Percentiles rank a stretch among this genome's conserved stretches.
phyloP scores from a whole-genome alignment of 306 rosid species.

The Coriaria nepalensis region DNA sequence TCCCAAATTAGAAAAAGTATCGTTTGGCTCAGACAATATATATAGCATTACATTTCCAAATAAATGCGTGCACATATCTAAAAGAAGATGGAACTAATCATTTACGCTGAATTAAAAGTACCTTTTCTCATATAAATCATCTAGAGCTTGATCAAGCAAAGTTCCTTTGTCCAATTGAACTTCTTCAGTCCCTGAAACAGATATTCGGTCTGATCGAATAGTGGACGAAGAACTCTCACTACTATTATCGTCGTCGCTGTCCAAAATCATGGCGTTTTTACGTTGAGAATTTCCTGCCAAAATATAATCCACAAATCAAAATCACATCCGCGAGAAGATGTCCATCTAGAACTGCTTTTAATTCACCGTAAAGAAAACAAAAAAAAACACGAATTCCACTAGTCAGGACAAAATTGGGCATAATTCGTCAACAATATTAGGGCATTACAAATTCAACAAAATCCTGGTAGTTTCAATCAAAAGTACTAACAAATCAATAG shows the following conservation, averaged over 20 bases:
- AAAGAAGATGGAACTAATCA: background rate
- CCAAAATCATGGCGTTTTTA: constrained; percentile 49
- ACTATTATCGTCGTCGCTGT: constrained; percentile 66
- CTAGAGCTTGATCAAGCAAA: constrained; percentile 80
- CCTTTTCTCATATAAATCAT: constrained; percentile 81
- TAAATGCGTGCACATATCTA: background rate
- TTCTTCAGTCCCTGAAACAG: constrained; percentile 43
- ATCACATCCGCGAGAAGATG: background rate
- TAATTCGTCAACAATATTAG: no score
- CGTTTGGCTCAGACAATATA: no score
- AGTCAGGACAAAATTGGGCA: no score
- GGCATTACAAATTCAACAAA: background rate
- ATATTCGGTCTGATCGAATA: constrained; percentile 43
- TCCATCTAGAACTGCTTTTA: background rate
- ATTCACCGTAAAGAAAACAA: background rate
- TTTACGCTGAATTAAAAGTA: constrained; percentile 7
- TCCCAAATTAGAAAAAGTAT: no score
- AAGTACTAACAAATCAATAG: background rate
- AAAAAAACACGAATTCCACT: no score
- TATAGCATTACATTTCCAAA: background rate
- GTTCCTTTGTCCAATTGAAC: constrained; percentile 48
- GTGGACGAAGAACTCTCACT: constrained; percentile 79
- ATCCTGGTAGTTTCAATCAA: background rate
- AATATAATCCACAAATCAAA: constrained; percentile 1
- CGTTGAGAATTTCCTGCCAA: constrained; percentile 64